Base-by-base conservation (phyloP, 192 early-diverging fungal genomes). In the Coemansia sp. region DNA sequence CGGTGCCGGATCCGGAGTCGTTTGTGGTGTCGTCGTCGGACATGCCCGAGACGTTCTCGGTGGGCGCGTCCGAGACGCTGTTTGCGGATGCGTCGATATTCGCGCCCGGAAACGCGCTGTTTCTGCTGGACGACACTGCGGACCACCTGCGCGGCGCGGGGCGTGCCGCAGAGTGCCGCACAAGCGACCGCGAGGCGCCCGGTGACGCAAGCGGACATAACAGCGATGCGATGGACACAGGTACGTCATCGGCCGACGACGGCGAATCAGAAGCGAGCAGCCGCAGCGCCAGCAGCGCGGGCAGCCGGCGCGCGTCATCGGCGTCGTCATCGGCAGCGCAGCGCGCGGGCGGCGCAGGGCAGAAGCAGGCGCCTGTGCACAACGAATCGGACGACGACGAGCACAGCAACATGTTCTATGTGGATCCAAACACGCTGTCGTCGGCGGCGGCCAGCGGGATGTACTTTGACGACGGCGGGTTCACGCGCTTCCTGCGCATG, bases 361-460 rank as follows among this genome's bases (percentile, higher is more conserved):
- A 33, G 19, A 33, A 60, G 51, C 65, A 64, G 65, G 49, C 56
- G 35, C 24, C 48, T 6, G 45, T 66, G 28, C 59, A 57, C 42
- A 80, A 74, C 58, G 77, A 80, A 38, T 80, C 77, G 0, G 77
- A 80, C 46, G 77, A 80, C 42, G 77, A 78, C 62, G 75, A 80
- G 49, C 71, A 73, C 49, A 80, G 58, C 67, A 73, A 74, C 33
- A 69, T 67, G 22, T 80, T 80, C 22, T 80, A 67, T 30, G 64
- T 80, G 19, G 77, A 80, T 25, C 77, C 77, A 2, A 74, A 56
- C 35, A 54, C 60, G 24, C 57, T 72, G 43, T 60, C 77, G 42
- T 58, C 54, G 28, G 43, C 65, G 33, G 12, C 21, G 19, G 61
- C 63, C 50, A 63, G 66, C 54, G 70, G 67, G 30, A 67, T 70